A percentile compares a stretch with the other conserved stretches of the same genome.
phyloP scores from a whole-genome alignment of 176 grass and related monocot species.

The Musa beccarii region DNA sequence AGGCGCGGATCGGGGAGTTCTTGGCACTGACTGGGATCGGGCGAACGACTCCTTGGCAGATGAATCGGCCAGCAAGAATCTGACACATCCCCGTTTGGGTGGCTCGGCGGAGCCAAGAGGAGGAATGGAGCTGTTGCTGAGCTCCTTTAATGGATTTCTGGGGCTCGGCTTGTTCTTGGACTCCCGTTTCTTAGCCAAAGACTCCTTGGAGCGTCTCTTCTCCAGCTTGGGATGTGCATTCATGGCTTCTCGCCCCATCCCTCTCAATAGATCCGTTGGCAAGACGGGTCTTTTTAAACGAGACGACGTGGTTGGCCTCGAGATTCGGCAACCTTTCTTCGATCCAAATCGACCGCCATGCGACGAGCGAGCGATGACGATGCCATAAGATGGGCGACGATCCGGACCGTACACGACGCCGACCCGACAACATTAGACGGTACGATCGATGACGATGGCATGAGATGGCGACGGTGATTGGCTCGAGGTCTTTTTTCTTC shows the following conservation, averaged over 20 bases:
- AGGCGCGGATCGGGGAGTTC: conserved; percentile 10
- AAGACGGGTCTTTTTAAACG: conserved; percentile 3
- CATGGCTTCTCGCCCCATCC: conserved; percentile 11
- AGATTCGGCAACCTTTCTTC: background rate
- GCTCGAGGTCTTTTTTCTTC: background rate
- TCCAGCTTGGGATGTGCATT: background rate
- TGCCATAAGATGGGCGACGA: background rate
- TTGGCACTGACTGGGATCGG: background rate
- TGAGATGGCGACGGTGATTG: background rate
- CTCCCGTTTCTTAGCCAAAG: background rate
- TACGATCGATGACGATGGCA: background rate
- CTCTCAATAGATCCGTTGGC: conserved; percentile 4
- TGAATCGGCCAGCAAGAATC: conserved; percentile 20
- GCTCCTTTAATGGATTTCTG: conserved; percentile 7
- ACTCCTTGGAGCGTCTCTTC: background rate
- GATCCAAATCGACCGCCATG: background rate
- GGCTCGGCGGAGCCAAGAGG: background rate
- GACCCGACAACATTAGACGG: background rate
- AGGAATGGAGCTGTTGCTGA: background rate
- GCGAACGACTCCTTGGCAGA: background rate
- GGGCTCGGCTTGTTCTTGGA: background rate
- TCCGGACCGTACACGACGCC: background rate
- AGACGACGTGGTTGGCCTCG: background rate
- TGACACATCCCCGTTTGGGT: conserved; percentile 10
- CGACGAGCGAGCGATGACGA: background rate